Base-by-base conservation (phyloP, 148 eudicot genomes). In the Agrostemma githago region DNA sequence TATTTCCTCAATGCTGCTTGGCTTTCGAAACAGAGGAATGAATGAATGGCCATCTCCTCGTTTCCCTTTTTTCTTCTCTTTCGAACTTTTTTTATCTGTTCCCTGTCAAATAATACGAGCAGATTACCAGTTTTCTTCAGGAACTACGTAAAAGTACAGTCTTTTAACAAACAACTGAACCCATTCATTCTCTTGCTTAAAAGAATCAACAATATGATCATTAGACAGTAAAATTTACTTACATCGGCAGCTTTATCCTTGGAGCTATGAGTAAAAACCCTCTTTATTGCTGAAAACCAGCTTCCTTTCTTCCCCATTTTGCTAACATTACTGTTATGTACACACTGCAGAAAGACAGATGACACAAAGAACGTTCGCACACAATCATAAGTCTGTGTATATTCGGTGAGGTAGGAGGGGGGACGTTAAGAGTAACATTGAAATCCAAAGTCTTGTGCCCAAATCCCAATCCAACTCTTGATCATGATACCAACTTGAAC, bases 281-380 rank as follows among this genome's bases (percentile, higher is more conserved):
- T 83, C 79, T 92, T 95, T 78, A 95, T 90, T 48, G 97, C 96
- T 67, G 99, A 90, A 90, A 95, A 89, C 97, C 99, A 95, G 85
- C 93, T 88, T 77, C 99, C 97, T 85, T 90, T 94, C 88, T 88
- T 95, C 37, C 97, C 97, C 99, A 95, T 95, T 56, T 81, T 85
- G 77, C 86, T 74, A 86, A 86, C 99, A 95, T 92, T 81, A 87
- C 88, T 83, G 38, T 77, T 71, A 75, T 42, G 73, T 77, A 82
- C 88, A 85, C 70, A 53, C 87, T 82, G 81, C 64, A 58, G 8
- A 40, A 74, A 54, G 62, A 41, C 72, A 63, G 62, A 26, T 19
- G 72, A 68, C 38, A 74, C 44, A 66, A 44, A 77, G 53, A 39
- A 44, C 65, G 48, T 59, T 69, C 20, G 66, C n/a, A 26, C 34